Evolutionary conservation across 2,329 filamentous ascomycete species (phyloP), one percentile per base, ranked within the genome.

Genomic region (Pleurostoma richardsiae): DNA sequence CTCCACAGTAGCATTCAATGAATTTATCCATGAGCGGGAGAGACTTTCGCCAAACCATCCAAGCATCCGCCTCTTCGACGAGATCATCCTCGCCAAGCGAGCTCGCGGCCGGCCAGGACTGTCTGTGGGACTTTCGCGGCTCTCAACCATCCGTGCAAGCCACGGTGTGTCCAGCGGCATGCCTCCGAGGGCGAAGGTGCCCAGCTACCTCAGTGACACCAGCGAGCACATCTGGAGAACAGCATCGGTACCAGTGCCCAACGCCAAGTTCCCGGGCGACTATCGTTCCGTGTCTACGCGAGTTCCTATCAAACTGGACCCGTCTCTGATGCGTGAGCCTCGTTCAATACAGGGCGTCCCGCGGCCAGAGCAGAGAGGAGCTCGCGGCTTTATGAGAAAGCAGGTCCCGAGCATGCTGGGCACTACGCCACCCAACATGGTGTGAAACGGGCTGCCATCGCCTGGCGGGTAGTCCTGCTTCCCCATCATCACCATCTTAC

Each of bases 301-400:
- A 54, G 83, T 88, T 36, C 94, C 94, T 4, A 83, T 88, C 6
- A 91, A 88, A 59, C 77, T 99, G 7, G 94, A 99, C 58, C 79
- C 85, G 4, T 80, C 83, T 10, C 73, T 96, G 41, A 96, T 97
- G 90, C 89, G 90, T 63, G 91, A 96, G 67, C 91, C 91, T 30
- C 80, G 91, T 48, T 83, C 88, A 52, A 92, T 96, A 38, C 90
- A 95, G 63, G 91, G 91, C 33, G 83, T 90, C n/a, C 90, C 90
- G 28, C 71, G 80, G 31, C 73, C 77, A 19, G 77, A 80, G 49
- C 72, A 74, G 47, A 70, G 72, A n/a, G 65, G 73, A 30, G 67
- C 67, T 6, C 70, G 70, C 38, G 74, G 74, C 29, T 64, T 82
- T 42, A 58, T 76, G 45, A 65, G 79, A 52, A 82, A 82, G 59